These are phyloP conservation scores for Aristolochia californica DNA, from an alignment of 164 flowering plant species.

Conservation along the genomic window DNA sequence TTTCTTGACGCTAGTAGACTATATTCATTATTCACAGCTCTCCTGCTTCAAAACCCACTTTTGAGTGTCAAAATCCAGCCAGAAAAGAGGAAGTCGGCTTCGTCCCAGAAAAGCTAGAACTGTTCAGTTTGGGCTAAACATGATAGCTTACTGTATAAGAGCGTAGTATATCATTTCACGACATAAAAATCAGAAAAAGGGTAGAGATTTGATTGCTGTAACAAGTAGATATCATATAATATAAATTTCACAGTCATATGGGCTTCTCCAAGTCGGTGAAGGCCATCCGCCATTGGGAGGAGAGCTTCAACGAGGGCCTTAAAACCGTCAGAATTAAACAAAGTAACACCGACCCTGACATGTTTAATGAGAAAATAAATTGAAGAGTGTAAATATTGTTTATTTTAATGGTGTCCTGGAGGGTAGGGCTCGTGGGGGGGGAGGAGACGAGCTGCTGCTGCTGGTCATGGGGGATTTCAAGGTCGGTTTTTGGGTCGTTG, in stretches of 20 bases:
- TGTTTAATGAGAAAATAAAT: neutral
- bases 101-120: no score
- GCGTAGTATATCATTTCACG: no score
- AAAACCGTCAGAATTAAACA: neutral
- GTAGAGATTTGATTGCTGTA: neutral
- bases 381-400: neutral
- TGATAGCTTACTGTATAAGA: no score
- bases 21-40: no score
- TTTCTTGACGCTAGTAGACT: no score
- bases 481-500: neutral
- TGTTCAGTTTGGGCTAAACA: no score
- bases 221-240: constrained; percentile 1
- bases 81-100: no score
- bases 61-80: no score
- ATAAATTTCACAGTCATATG: neutral
- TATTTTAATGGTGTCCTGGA: neutral
- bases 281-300: constrained; percentile 5
- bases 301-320: constrained; percentile 7
- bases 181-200: neutral
- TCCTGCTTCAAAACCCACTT: no score
- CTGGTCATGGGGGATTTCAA: neutral
- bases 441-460: neutral
- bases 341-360: constrained; percentile 2
- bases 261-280: constrained; percentile 5
- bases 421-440: neutral